Conservation (phyloP, 768 basidiomycete genomes). For the Rhodosporidiobolus sp. region DNA sequence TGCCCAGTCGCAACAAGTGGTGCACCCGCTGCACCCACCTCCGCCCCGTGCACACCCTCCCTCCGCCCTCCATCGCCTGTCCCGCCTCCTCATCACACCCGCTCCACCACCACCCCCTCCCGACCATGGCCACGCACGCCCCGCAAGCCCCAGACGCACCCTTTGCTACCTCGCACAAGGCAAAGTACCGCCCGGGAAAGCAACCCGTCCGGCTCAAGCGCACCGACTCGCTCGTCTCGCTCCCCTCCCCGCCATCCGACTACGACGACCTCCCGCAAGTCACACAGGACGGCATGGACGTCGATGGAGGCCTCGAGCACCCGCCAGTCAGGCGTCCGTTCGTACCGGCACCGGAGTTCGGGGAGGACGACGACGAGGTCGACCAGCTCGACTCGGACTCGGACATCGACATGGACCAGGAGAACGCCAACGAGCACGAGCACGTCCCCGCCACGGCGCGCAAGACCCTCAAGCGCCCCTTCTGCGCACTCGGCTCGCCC, state of each 20-base stretch:
- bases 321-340: neutral
- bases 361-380: conserved; percentile 9
- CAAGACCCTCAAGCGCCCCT: neutral
- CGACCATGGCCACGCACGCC: neutral
- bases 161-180: neutral
- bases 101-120: neutral
- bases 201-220: neutral
- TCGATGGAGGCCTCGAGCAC: neutral
- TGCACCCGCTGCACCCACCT: too few relatives aligned
- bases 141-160: too few relatives aligned
- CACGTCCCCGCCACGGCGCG: too few relatives aligned
- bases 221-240: conserved; percentile 22
- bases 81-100: neutral
- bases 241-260: conserved; percentile 31
- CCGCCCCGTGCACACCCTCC: neutral
- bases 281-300: neutral
- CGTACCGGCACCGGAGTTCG: neutral
- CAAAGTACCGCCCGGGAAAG: neutral
- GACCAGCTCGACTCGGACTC: conserved; percentile 27
- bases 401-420: conserved; percentile 1
- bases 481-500: conserved; percentile 23
- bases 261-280: neutral
- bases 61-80: neutral
- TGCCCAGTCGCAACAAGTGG: too few relatives aligned
- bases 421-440: too few relatives aligned